These are phyloP conservation scores for Eucalyptus virginea DNA, from an alignment of 345 rosid genomes.

Conservation along the genomic window DNA sequence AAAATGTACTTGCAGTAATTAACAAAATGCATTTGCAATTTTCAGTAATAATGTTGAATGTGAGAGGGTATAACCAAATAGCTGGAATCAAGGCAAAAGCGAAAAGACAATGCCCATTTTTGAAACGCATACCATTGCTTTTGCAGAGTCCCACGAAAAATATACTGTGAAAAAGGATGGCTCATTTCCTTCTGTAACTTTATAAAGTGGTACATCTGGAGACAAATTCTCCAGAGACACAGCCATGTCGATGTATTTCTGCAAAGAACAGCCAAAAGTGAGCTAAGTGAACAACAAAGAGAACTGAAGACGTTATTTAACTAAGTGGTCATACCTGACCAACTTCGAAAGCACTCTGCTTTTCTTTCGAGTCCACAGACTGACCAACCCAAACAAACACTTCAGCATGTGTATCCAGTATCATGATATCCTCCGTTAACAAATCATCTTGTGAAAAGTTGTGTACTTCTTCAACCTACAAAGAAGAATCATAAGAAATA, in stretches of 20 bases:
- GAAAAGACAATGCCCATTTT: neutral
- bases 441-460: slow-evolving; percentile 94
- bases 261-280: slow-evolving; percentile 1
- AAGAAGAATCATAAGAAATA: neutral
- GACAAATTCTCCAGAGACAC: slow-evolving; percentile 73
- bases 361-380: slow-evolving; percentile 70
- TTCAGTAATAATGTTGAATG: neutral
- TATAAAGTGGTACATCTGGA: slow-evolving; percentile 78
- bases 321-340: slow-evolving; percentile 49
- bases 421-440: slow-evolving; percentile 81
- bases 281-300: neutral
- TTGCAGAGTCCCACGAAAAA: slow-evolving; percentile 85
- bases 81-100: neutral
- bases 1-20: neutral
- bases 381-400: slow-evolving; percentile 99
- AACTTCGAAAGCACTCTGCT: slow-evolving; percentile 81
- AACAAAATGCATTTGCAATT: neutral
- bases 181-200: slow-evolving; percentile 92
- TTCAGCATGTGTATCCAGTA: slow-evolving; percentile 92
- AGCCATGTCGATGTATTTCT: slow-evolving; percentile 82
- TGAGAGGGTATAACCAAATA: neutral
- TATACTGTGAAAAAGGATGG: slow-evolving; percentile 85
- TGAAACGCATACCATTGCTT: slow-evolving; percentile 51
- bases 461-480: slow-evolving; percentile 90
- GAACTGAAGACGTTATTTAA: neutral